Evolutionary conservation across 2,329 filamentous ascomycete species (phyloP).

Genomic region (Phaeosphaeriaceae sp.): DNA sequence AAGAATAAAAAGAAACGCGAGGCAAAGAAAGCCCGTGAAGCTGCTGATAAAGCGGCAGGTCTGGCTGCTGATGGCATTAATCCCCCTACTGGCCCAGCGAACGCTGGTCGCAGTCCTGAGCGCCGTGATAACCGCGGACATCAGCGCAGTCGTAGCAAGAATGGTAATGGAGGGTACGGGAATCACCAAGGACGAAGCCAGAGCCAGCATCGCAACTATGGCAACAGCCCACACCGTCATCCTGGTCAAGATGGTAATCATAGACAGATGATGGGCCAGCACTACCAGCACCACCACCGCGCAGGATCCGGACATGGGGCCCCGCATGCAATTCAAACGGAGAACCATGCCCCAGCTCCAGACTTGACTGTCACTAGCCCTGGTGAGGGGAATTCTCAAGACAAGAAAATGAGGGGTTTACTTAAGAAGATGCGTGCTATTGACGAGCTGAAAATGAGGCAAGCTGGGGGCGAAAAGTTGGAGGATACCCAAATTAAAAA

Average conservation of each 20-base stretch:
- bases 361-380: slow-evolving; percentile 63
- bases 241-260: slow-evolving; percentile 34
- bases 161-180: slow-evolving; percentile 30
- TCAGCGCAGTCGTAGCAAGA: slow-evolving; percentile 59
- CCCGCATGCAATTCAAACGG: slow-evolving; percentile 39
- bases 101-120: slow-evolving; percentile 66
- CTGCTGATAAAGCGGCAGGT: slow-evolving; percentile 59
- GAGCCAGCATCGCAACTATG: slow-evolving; percentile 42
- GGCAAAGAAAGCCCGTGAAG: slow-evolving; percentile 88
- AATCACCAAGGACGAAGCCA: slow-evolving; percentile 35
- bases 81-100: slow-evolving; percentile 33
- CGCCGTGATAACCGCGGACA: slow-evolving; percentile 63
- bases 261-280: slow-evolving; percentile 32
- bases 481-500: slow-evolving; percentile 99
- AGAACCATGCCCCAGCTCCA: slow-evolving; percentile 47
- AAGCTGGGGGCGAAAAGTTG: slow-evolving; percentile 91
- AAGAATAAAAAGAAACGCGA: slow-evolving; percentile 99
- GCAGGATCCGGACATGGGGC: slow-evolving; percentile 23
- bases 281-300: slow-evolving; percentile 37
- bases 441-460: slow-evolving; percentile 96
- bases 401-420: slow-evolving; percentile 92
- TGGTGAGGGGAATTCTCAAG: slow-evolving; percentile 68
- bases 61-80: slow-evolving; percentile 39
- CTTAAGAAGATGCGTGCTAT: slow-evolving; percentile 98
- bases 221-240: slow-evolving; percentile 40